Base-by-base conservation (phyloP, 805 yeast species). In the Hanseniaspora occidentalis region DNA sequence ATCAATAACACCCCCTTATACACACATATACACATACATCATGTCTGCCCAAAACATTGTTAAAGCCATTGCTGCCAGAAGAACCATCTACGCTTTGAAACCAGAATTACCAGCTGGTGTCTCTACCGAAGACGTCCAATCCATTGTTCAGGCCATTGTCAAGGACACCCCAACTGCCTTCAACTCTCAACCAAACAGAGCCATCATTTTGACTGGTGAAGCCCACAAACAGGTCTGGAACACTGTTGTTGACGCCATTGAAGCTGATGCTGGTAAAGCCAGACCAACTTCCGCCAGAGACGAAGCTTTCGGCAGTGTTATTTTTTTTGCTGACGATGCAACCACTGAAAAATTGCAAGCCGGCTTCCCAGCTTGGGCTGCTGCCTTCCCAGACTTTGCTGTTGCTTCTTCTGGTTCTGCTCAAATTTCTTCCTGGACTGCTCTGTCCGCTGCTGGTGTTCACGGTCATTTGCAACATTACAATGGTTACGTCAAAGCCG, bases 401-500 rank as follows among this genome's bases (percentile, higher is more conserved):
- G 60, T 67, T 39, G 68, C 70, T 46, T 54, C 71, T 35, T 58
- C 61, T 43, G 72, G 72, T 57, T 67, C 70, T 40, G 73, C 73
- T 40, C 73, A 69, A 58, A 69, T 71, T 45, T 52, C 58, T 47
- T 52, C 68, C 16, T 71, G 77, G 77, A 56, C 71, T 33, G 70
- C 70, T 21, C 56, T 71, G 21, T 59, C 63, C 38, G 60, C 58
- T 24, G 52, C 66, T 42, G 70, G 70, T 37, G 52, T 70, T 35
- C 76, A 75, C 46, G 72, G 64, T 45, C 70, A 68, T 48, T 60
- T 71, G 47, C 77, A 71, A 57, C 77, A 71, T 56, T 72, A 65
- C 64, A 69, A 67, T 53, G 69, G 64, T 37, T 57, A 58, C 37
- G 65, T 71, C 38, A 59, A 60, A 47, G 63, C 52, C 31, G 66